Conservation (phyloP, 352 stramenopile genomes). For the Phytopythium mirpurense region DNA sequence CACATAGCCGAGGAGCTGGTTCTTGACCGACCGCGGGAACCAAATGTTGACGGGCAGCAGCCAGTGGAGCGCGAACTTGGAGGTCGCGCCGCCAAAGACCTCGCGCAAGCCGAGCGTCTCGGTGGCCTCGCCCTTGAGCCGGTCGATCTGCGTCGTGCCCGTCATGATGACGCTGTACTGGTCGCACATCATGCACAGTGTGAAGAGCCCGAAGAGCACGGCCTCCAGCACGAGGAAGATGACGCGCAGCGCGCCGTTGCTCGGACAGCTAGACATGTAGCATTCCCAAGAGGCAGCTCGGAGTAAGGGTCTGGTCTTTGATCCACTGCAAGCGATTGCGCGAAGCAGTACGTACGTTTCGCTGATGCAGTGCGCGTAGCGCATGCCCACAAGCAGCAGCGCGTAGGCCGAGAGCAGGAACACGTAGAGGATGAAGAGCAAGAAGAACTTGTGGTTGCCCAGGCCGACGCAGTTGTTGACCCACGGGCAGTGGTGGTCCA, state of each 20-base stretch:
- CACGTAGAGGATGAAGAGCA: constrained; percentile 90
- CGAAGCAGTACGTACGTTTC: constrained; percentile 79
- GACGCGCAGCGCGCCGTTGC: constrained; percentile 67
- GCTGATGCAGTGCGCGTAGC: constrained; percentile 85
- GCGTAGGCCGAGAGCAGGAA: constrained; percentile 95
- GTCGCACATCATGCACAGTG: constrained; percentile 98
- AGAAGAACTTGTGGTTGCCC: constrained; percentile 97
- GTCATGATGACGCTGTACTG: constrained; percentile 96
- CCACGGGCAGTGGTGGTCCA: constrained; percentile 99
- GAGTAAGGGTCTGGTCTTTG: too few species aligned
- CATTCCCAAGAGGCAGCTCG: too few species aligned
- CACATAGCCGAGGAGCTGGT: constrained; percentile 78
- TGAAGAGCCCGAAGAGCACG: constrained; percentile 98
- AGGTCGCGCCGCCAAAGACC: constrained; percentile 67
- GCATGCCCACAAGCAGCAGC: constrained; percentile 89
- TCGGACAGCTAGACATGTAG: constrained; percentile 57
- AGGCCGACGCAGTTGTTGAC: constrained; percentile 99
- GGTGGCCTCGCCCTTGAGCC: constrained; percentile 89
- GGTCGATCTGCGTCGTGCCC: constrained; percentile 96
- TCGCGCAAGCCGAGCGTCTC: constrained; percentile 75
- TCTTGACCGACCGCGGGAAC: constrained; percentile 84
- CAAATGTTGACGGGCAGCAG: constrained; percentile 83
- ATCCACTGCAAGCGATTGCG: too few species aligned
- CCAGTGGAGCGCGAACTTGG: constrained; percentile 67
- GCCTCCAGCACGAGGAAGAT: constrained; percentile 85